Conservation (phyloP, 140 eudicot species). For the Bidens hawaiensis region DNA sequence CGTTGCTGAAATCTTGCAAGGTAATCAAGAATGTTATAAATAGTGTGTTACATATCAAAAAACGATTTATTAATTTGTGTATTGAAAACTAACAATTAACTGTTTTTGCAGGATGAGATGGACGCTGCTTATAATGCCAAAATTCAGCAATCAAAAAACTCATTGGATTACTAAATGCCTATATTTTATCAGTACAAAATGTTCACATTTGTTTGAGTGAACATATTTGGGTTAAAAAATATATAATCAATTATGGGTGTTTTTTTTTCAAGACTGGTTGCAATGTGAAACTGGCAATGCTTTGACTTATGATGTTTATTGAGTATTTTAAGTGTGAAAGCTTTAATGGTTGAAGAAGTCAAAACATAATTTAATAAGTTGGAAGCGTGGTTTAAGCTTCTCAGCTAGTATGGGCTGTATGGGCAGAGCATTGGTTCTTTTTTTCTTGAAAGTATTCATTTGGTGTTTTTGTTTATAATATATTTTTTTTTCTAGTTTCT, state of each 20-base stretch:
- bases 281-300: neutral
- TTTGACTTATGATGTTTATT: too few species aligned
- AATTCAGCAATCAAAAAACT: conserved; percentile 62
- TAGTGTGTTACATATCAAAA: too few species aligned
- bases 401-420: neutral
- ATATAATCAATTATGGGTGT: neutral
- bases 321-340: neutral
- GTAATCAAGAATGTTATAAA: conserved; percentile 26
- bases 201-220: neutral
- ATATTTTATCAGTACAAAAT: neutral
- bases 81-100: neutral
- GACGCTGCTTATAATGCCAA: conserved; percentile 52
- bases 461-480: neutral
- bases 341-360: conserved; percentile 7
- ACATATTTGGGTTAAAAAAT: neutral
- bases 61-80: neutral
- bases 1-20: conserved; percentile 94
- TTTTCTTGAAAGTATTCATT: neutral
- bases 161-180: conserved; percentile 48
- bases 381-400: conserved; percentile 8
- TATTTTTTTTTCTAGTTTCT: neutral
- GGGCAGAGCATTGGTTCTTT: neutral
- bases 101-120: conserved; percentile 66
- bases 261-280: neutral
- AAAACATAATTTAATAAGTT: conserved; percentile 4